Percentiles rank a stretch among this genome's conserved stretches.
Conservation (phyloP, 1,139 yeast species). For the Wickerhamomyces sp. region DNA sequence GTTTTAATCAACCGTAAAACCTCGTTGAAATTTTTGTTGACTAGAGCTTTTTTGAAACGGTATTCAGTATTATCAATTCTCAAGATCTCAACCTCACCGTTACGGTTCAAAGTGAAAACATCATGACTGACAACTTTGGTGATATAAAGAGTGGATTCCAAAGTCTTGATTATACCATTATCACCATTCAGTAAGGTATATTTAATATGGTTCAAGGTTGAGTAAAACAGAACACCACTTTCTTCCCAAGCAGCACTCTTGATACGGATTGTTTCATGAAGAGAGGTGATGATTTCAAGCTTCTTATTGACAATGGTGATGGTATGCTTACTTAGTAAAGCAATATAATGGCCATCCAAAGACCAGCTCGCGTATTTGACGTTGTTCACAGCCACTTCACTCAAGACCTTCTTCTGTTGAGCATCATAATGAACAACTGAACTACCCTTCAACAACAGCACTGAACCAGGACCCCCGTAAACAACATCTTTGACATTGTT, state of each 20-base stretch:
- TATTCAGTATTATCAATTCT: constrained; percentile 94
- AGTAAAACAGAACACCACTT: constrained; percentile 81
- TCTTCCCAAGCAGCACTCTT: constrained; percentile 99
- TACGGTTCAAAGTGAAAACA: constrained; percentile 79
- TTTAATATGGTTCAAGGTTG: constrained; percentile 93
- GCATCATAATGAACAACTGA: constrained; percentile 84
- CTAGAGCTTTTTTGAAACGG: constrained; percentile 89
- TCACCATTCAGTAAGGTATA: constrained; percentile 93
- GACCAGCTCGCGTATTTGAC: constrained; percentile 93
- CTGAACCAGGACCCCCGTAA: constrained; percentile 77
- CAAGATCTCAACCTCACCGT: constrained; percentile 76
- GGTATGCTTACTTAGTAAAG: constrained; percentile 87
- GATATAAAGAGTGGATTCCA: constrained; percentile 86
- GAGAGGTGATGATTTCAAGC: constrained; percentile 71
- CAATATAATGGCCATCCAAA: constrained; percentile 79
- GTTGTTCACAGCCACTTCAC: constrained; percentile 67
- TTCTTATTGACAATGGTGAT: constrained; percentile 81
- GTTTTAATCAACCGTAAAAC: constrained; percentile 84
- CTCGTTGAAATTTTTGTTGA: constrained; percentile 85
- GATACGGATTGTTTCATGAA: constrained; percentile 95
- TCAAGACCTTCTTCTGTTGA: constrained; percentile 79
- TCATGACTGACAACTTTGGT: constrained; percentile 64
- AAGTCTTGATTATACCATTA: constrained; percentile 86
- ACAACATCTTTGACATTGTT: constrained; percentile 68
- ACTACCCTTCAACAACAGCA: constrained; percentile 67